Evolutionary conservation across 1,284 basidiomycete species (phyloP).

Genomic region (Ceratobasidium sp.): DNA sequence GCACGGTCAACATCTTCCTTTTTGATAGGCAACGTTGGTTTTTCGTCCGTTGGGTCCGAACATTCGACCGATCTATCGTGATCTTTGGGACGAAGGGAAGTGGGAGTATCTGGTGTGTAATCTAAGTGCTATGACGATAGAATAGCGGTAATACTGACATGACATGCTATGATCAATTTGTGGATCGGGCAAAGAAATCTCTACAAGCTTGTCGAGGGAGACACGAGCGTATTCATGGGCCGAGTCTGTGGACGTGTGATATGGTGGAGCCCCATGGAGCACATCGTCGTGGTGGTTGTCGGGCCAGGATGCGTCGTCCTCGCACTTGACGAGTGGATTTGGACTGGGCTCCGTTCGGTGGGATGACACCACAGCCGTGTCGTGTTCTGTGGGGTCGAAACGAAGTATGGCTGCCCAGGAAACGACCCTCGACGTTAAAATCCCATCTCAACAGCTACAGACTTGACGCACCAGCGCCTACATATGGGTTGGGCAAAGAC

Average conservation of each 20-base stretch:
- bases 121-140: neutral
- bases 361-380: neutral
- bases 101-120: neutral
- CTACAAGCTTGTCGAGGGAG: neutral
- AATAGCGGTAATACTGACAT: neutral
- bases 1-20: neutral
- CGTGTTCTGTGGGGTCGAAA: neutral
- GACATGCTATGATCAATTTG: neutral
- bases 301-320: neutral
- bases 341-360: neutral
- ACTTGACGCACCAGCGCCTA: neutral
- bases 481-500: neutral
- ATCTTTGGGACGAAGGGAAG: neutral
- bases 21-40: neutral
- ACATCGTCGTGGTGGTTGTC: neutral
- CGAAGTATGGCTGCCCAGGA: neutral
- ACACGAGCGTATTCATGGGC: neutral
- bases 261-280: neutral
- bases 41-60: neutral
- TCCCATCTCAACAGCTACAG: neutral
- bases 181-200: neutral
- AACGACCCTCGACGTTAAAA: neutral
- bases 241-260: neutral
- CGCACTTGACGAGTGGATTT: neutral
- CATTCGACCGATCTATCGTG: neutral